Evolutionary conservation across 139 green algal genomes (phyloP), one percentile per base, ranked within the genome.

Genomic region (Desmodesmus armatus): DNA sequence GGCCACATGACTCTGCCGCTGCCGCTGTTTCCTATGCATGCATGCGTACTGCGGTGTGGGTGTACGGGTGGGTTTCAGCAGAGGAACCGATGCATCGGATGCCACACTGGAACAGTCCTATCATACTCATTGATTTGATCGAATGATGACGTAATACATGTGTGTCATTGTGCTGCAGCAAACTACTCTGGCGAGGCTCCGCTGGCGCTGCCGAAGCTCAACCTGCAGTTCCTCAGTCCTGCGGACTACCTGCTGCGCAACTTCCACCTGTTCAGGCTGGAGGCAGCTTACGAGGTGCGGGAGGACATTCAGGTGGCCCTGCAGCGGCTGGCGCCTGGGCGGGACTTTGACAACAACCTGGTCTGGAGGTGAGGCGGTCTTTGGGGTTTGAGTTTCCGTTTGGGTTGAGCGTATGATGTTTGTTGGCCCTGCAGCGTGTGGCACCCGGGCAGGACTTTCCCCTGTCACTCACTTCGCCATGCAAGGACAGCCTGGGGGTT

Each of bases 211-310:
- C 97, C 97, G 37, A 98, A 98, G 89, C 93, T 99, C 39, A 99
- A 99, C 92, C 92, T 99, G 71, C 97, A 99, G 93, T 99, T 99
- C 89, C 93, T 99, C 25, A 98, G 95, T 0, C 85, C 94, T 17
- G 78, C 94, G 51, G 97, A 99, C 92, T 99, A 99, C 92, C 92
- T 99, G 73, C 91, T 99, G 74, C 91, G 97, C 85, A 98, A 98
- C 90, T 99, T 99, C 90, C 92, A 98, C 89, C 93, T 99, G 35
- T 99, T 98, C 88, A 92, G 95, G 58, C 88, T 99, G 83, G 96
- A 99, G 89, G 97, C 97, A 5, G 97, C 98, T 21, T 98, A 99
- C 80, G 97, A 99, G 90, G 81, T 99, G 47, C 88, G 97, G 13
- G 97, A 99, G 80, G 97, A 99, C 85, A 84, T 99, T 23, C 78